These are phyloP conservation scores for Solanum lycopersicoides DNA, from an alignment of 257 asterid genomes.

Conservation along the genomic window DNA sequence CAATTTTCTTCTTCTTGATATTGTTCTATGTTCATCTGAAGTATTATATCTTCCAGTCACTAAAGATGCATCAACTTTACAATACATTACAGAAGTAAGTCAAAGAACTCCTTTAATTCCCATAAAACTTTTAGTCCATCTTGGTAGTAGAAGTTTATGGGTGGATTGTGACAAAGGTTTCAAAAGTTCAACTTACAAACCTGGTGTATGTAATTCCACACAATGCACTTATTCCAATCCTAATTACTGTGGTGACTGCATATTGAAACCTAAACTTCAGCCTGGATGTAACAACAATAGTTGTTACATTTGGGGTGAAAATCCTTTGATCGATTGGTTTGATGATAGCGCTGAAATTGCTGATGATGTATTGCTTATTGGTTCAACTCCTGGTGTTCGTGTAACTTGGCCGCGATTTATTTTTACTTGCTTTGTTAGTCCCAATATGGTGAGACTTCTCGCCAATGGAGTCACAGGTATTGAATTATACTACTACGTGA, in stretches of 20 bases:
- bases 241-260: not conserved
- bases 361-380: not conserved
- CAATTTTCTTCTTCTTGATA: not conserved
- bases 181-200: not conserved
- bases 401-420: not conserved
- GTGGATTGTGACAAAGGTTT: not conserved
- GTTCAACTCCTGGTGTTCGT: not conserved
- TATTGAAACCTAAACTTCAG: not conserved
- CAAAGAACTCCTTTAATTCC: constrained; percentile 57
- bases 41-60: constrained; percentile 43
- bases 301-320: not conserved
- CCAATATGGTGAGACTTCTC: not conserved
- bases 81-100: constrained; percentile 35
- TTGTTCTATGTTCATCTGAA: not conserved
- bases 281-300: not conserved
- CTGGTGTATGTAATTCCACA: not conserved
- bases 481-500: not conserved
- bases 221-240: not conserved
- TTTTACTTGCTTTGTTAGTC: not conserved
- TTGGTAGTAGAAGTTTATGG: constrained; percentile 25
- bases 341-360: not conserved
- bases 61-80: constrained; percentile 50
- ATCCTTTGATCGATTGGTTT: not conserved
- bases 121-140: constrained; percentile 43
- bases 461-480: not conserved